phyloP scores from a whole-genome alignment of 2,329 filamentous ascomycete species.

The Canariomyces notabilis region DNA sequence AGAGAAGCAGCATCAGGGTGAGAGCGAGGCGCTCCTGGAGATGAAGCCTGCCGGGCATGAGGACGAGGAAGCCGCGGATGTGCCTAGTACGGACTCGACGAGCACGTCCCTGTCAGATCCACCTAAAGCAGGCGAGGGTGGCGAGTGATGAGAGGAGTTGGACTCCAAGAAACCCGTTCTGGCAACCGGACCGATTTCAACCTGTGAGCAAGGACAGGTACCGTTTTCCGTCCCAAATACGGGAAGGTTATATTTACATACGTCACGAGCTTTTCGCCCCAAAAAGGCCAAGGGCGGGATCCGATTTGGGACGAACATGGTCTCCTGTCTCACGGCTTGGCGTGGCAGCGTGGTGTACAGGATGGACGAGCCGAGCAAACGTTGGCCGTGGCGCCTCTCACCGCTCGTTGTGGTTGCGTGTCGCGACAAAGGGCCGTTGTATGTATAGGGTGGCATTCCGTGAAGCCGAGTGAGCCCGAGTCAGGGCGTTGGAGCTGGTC shows the following conservation, averaged over 20 bases:
- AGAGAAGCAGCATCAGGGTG: constrained; percentile 44
- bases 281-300: background rate
- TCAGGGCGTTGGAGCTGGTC: background rate
- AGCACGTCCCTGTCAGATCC: background rate
- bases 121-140: constrained; percentile 6
- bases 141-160: background rate
- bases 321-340: background rate
- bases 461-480: background rate
- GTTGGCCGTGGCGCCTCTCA: too few species aligned
- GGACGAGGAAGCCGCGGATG: background rate
- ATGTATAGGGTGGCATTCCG: constrained; percentile 4
- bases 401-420: background rate
- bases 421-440: background rate
- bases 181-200: background rate
- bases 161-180: background rate
- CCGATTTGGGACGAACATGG: too few species aligned
- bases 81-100: background rate
- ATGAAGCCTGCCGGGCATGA: constrained; percentile 36
- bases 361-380: too few species aligned
- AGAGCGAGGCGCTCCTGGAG: constrained; percentile 39
- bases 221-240: too few species aligned
- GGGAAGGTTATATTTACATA: too few species aligned
- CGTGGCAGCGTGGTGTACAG: too few species aligned
- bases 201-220: background rate
- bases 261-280: background rate